Conservation (phyloP, 768 basidiomycete species). For the Tricholoma saponaceum region DNA sequence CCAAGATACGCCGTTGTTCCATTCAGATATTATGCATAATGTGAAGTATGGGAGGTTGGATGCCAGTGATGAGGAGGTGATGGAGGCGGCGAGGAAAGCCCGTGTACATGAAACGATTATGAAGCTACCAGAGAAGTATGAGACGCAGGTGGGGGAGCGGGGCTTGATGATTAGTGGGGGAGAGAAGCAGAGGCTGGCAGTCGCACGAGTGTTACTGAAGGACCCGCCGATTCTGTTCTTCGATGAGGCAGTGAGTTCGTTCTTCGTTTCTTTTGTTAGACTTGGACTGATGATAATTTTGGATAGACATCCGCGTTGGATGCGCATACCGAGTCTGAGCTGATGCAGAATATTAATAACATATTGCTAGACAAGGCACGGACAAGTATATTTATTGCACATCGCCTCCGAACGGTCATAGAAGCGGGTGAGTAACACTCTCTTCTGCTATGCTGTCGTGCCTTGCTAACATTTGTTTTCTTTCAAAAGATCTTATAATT, state of each 20-base stretch:
- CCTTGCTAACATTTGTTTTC: background rate
- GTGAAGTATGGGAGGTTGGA: slow-evolving; percentile 87
- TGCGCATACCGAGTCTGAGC: slow-evolving; percentile 88
- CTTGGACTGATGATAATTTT: background rate
- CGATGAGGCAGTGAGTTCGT: slow-evolving; percentile 86
- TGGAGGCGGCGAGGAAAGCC: slow-evolving; percentile 78
- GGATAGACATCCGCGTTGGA: slow-evolving; percentile 93
- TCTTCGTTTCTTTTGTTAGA: background rate
- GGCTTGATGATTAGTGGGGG: slow-evolving; percentile 98
- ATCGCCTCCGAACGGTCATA: slow-evolving; percentile 83
- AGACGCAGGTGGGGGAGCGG: slow-evolving; percentile 91
- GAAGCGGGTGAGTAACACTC: slow-evolving; percentile 68
- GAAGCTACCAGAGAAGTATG: slow-evolving; percentile 80
- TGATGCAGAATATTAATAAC: slow-evolving; percentile 91
- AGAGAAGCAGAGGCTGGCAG: slow-evolving; percentile 95
- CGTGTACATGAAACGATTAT: slow-evolving; percentile 81
- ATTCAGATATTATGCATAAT: slow-evolving; percentile 93
- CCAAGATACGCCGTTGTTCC: slow-evolving; percentile 97
- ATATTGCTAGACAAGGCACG: slow-evolving; percentile 72
- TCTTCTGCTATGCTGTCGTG: too few species aligned
- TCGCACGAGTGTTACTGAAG: slow-evolving; percentile 89
- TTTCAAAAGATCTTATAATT: slow-evolving; percentile 82
- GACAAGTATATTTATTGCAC: slow-evolving; percentile 97
- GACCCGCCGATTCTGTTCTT: slow-evolving; percentile 97
- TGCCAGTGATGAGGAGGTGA: slow-evolving; percentile 88